Percentiles rank a stretch among this genome's conserved stretches.
Conservation (phyloP, 345 rosid genomes). For the Bruguiera gymnorhiza region DNA sequence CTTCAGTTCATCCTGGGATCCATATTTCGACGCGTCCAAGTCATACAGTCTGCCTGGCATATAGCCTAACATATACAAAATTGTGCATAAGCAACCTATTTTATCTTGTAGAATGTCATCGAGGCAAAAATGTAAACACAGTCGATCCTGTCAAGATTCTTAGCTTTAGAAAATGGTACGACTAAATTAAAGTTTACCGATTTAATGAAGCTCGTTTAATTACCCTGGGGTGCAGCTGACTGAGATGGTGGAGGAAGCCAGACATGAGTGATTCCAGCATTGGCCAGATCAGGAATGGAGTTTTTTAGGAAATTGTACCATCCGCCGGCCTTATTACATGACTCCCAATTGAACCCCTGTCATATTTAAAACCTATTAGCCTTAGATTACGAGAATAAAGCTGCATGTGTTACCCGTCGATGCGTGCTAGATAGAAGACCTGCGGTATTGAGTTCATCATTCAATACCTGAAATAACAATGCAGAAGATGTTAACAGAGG, state of each 20-base stretch:
- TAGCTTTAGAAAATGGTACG: not conserved
- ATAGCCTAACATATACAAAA: conserved; percentile 46
- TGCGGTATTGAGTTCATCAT: not conserved
- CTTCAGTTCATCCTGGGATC: conserved; percentile 51
- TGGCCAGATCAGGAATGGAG: conserved; percentile 49
- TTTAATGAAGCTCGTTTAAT: not conserved
- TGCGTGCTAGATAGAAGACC: not conserved
- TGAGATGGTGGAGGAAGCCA: conserved; percentile 98
- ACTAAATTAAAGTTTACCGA: not conserved
- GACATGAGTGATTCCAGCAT: conserved; percentile 73
- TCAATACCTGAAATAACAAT: conserved; percentile 21
- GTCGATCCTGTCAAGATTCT: not conserved
- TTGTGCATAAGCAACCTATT: not conserved
- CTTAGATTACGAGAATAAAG: not conserved
- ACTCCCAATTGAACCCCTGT: conserved; percentile 93
- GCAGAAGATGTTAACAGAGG: conserved; percentile 12
- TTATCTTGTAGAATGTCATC: not conserved
- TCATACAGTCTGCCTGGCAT: conserved; percentile 90
- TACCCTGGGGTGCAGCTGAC: conserved; percentile 62
- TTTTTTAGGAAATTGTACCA: conserved; percentile 72
- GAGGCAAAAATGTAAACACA: not conserved
- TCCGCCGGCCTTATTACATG: conserved; percentile 61
- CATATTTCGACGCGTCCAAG: conserved; percentile 65
- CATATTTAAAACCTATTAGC: not conserved
- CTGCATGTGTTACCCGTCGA: no score